A percentile compares a stretch with the other conserved stretches of the same genome.
phyloP scores from a whole-genome alignment of 2,329 filamentous ascomycete species.

The Fusarium virguliforme region DNA sequence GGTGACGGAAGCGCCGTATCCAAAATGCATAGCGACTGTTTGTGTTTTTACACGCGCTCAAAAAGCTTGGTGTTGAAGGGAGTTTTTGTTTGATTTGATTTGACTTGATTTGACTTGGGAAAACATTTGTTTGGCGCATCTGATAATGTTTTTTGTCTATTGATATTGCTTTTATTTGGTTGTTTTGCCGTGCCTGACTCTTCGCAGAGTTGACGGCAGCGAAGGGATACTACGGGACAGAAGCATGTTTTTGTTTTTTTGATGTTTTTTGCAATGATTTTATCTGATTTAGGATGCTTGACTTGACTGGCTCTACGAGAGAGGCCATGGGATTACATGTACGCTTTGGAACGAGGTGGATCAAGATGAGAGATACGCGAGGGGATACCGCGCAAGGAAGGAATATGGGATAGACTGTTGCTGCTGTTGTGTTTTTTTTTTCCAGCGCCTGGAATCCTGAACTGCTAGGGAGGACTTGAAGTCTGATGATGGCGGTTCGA shows the following conservation, averaged over 20 bases:
- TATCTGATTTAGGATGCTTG: slow-evolving; percentile 17
- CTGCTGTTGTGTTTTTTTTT: slow-evolving; percentile 19
- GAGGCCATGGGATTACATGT: slow-evolving; percentile 29
- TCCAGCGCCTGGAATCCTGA: slow-evolving; percentile 18
- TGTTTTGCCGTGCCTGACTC: slow-evolving; percentile 40
- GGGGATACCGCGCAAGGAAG: slow-evolving; percentile 25
- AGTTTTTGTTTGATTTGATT: slow-evolving; percentile 25
- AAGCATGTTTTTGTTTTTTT: slow-evolving; percentile 30
- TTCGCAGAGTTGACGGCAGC: slow-evolving; percentile 37
- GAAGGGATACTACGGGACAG: slow-evolving; percentile 44
- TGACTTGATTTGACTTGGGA: slow-evolving; percentile 20
- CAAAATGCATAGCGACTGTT: slow-evolving; percentile 71
- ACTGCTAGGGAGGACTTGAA: slow-evolving; percentile 28
- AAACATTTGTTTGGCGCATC: slow-evolving; percentile 49
- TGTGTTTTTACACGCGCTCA: slow-evolving; percentile 44
- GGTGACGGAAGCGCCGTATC: slow-evolving; percentile 57
- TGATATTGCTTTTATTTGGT: slow-evolving; percentile 32
- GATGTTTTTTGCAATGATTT: slow-evolving; percentile 25
- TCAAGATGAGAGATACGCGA: slow-evolving; percentile 18
- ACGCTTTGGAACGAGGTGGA: slow-evolving; percentile 24
- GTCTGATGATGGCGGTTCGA: slow-evolving; percentile 32
- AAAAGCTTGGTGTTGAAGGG: slow-evolving; percentile 52
- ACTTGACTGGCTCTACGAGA: slow-evolving; percentile 22
- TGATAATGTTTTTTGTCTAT: slow-evolving; percentile 33
- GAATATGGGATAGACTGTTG: slow-evolving; percentile 37